Evolutionary conservation across 306 rosid species (phyloP).

Genomic region (Cucumis sativus): DNA sequence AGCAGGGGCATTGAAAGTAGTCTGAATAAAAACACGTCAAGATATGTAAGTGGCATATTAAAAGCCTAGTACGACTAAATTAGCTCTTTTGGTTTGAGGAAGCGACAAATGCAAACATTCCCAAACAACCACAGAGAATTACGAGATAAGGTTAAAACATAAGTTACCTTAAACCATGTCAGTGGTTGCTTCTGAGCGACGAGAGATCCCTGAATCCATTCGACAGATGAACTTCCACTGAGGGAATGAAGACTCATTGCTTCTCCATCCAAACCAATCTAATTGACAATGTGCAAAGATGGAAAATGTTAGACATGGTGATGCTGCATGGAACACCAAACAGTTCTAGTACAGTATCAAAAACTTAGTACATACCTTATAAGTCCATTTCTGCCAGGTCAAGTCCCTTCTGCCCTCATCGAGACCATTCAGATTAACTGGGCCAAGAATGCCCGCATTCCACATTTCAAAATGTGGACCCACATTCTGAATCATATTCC

Average conservation of each 20-base stretch:
- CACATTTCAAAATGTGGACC: slow-evolving; percentile 97
- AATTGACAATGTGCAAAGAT: slow-evolving; percentile 14
- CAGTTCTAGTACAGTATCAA: not conserved
- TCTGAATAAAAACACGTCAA: slow-evolving; percentile 30
- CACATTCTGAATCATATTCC: slow-evolving; percentile 47
- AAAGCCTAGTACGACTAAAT: not conserved
- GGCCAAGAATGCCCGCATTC: slow-evolving; percentile 96
- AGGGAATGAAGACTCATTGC: slow-evolving; percentile 81
- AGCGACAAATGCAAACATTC: not conserved
- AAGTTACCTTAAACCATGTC: slow-evolving; percentile 83
- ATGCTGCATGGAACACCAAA: not conserved
- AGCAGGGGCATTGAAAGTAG: slow-evolving; percentile 70
- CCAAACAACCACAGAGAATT: not conserved
- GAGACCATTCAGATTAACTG: slow-evolving; percentile 66
- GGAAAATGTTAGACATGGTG: slow-evolving; percentile 18
- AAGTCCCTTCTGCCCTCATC: slow-evolving; percentile 90
- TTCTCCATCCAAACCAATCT: slow-evolving; percentile 96
- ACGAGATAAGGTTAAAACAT: not conserved
- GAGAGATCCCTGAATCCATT: slow-evolving; percentile 69
- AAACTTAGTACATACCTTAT: slow-evolving; percentile 45
- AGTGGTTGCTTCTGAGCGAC: slow-evolving; percentile 65
- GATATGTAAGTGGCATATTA: not conserved
- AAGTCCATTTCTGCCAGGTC: slow-evolving; percentile 98
- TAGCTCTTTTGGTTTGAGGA: not conserved
- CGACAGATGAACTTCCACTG: slow-evolving; percentile 87